Evolutionary conservation across 2,329 filamentous ascomycete species (phyloP).

Genomic region (Biscogniauxia mediterranea): DNA sequence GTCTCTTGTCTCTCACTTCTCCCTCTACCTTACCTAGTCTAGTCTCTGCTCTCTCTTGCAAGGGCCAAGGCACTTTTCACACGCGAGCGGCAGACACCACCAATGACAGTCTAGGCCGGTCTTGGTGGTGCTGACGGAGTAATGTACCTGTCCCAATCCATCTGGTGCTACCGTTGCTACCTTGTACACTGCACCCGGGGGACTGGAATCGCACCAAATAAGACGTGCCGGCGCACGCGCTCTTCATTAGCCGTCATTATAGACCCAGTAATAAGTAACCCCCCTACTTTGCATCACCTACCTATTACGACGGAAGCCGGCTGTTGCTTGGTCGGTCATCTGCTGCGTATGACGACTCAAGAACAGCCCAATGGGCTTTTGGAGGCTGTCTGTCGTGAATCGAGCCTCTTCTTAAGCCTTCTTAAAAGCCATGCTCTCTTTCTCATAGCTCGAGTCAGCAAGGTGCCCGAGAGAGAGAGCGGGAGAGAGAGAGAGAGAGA

Average conservation of each 20-base stretch:
- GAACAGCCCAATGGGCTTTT: neutral
- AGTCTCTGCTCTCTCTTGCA: neutral
- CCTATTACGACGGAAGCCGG: conserved; percentile 16
- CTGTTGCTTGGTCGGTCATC: conserved; percentile 2
- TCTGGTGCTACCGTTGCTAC: conserved; percentile 5
- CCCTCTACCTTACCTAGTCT: too few relatives aligned
- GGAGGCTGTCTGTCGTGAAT: neutral
- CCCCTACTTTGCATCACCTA: conserved; percentile 13
- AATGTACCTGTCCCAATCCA: conserved; percentile 1
- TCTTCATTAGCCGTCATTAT: conserved; percentile 31
- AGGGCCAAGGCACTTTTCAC: neutral
- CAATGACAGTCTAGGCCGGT: conserved; percentile 8
- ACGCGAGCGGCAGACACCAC: conserved; percentile 1
- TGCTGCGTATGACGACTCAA: neutral
- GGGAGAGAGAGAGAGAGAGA: neutral
- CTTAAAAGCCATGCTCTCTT: conserved; percentile 18
- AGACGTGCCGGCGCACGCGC: conserved; percentile 31
- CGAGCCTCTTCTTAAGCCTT: conserved; percentile 6
- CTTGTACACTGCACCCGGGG: conserved; percentile 27
- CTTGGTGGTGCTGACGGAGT: conserved; percentile 8
- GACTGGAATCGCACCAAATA: conserved; percentile 29
- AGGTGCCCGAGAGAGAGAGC: neutral
- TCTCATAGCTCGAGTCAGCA: neutral
- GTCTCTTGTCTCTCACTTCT: conserved; percentile 14
- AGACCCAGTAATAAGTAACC: conserved; percentile 20